Evolutionary conservation across 768 basidiomycete species (phyloP).

Genomic region (Leccinum pellstonianum): DNA sequence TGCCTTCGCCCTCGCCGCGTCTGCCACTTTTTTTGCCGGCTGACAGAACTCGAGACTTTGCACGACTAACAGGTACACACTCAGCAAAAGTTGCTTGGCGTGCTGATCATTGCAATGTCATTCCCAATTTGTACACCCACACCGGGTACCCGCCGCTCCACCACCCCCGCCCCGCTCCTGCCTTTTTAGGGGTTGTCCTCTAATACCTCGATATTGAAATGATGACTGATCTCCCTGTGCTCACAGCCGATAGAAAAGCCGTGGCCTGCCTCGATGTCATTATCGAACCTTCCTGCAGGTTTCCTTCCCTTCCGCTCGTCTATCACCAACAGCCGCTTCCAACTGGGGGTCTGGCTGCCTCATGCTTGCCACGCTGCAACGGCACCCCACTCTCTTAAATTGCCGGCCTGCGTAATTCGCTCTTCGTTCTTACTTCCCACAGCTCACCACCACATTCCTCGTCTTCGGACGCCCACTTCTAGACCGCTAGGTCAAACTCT

Average conservation of each 20-base stretch:
- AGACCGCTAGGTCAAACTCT: slow-evolving; percentile 26
- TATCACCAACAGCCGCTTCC: slow-evolving; percentile 34
- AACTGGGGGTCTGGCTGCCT: slow-evolving; percentile 33
- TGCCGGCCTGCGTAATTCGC: slow-evolving; percentile 22
- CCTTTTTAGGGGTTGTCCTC: slow-evolving; percentile 28
- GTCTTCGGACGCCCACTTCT: slow-evolving; percentile 23
- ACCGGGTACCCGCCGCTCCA: slow-evolving; percentile 2
- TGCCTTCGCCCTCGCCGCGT: background rate
- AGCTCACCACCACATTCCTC: slow-evolving; percentile 18
- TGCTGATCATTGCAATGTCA: slow-evolving; percentile 7
- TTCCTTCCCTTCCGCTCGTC: slow-evolving; percentile 31
- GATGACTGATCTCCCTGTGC: slow-evolving; percentile 29
- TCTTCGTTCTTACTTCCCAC: slow-evolving; percentile 30
- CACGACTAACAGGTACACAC: background rate
- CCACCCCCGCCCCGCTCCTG: slow-evolving; percentile 13
- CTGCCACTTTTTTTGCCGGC: background rate
- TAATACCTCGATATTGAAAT: slow-evolving; percentile 27
- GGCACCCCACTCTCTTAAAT: slow-evolving; percentile 33
- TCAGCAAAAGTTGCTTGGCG: slow-evolving; percentile 1
- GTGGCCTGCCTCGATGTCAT: slow-evolving; percentile 18
- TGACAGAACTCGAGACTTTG: slow-evolving; percentile 3
- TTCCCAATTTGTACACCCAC: background rate
- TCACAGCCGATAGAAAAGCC: slow-evolving; percentile 32
- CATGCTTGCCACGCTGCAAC: slow-evolving; percentile 38
- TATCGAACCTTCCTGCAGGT: slow-evolving; percentile 30